phyloP scores from a whole-genome alignment of 1,139 yeast genomes.

The Saccharomyces hybrid region DNA sequence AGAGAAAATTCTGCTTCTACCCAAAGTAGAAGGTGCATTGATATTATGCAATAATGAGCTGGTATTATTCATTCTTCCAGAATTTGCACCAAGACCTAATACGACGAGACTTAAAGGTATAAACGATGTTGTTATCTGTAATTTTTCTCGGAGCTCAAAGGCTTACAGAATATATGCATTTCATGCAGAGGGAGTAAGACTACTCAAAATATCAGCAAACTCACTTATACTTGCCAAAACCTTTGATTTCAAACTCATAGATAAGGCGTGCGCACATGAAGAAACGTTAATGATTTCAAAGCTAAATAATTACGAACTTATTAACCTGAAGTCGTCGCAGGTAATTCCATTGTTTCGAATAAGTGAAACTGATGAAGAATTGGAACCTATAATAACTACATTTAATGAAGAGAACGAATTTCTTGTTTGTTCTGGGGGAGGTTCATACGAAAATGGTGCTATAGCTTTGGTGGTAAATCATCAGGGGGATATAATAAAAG shows the following conservation, averaged over 20 bases:
- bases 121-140: constrained; percentile 37
- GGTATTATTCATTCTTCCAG: constrained; percentile 66
- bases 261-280: constrained; percentile 46
- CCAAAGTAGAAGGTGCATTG: constrained; percentile 51
- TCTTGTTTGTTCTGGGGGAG: constrained; percentile 56
- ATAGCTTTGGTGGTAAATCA: constrained; percentile 77
- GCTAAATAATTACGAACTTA: constrained; percentile 52
- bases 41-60: constrained; percentile 49
- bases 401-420: constrained; percentile 40
- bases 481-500: constrained; percentile 82
- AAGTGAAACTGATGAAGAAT: constrained; percentile 16
- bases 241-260: constrained; percentile 47
- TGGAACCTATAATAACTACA: constrained; percentile 37
- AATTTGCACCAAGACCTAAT: constrained; percentile 64
- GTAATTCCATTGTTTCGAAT: constrained; percentile 56
- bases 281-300: constrained; percentile 57
- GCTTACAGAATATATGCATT: constrained; percentile 47
- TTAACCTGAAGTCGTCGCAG: constrained; percentile 54
- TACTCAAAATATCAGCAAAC: constrained; percentile 47
- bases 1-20: constrained; percentile 49
- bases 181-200: constrained; percentile 52
- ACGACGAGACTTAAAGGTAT: constrained; percentile 63
- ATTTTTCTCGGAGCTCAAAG: constrained; percentile 24
- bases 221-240: constrained; percentile 48
- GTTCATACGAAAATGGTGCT: constrained; percentile 44